Evolutionary conservation across 116 monocot genomes (phyloP).

Genomic region (Dioscorea cayenensis): DNA sequence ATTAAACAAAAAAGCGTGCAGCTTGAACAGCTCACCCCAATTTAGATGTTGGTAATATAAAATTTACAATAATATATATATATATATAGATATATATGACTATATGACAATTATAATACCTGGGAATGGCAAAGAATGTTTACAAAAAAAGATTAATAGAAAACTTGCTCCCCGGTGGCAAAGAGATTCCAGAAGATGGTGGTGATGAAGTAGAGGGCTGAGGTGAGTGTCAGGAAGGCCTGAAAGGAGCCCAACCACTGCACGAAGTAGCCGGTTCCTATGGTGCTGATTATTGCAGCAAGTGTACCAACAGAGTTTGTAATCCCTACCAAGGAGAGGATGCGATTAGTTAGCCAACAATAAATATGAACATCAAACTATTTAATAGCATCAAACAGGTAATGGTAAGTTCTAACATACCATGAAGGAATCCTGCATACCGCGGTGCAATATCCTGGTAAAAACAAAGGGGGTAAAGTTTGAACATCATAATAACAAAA

Average conservation of each 20-base stretch:
- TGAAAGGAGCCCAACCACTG: constrained; percentile 92
- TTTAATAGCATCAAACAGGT: neutral
- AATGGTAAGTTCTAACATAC: constrained; percentile 15
- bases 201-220: constrained; percentile 59
- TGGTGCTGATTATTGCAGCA: constrained; percentile 85
- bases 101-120: too few relatives aligned
- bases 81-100: too few relatives aligned
- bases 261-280: constrained; percentile 82
- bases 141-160: constrained; percentile 15
- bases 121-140: too few relatives aligned
- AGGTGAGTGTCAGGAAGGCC: constrained; percentile 80
- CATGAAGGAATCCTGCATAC: constrained; percentile 80
- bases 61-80: too few relatives aligned
- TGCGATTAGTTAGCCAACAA: neutral
- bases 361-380: neutral
- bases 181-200: constrained; percentile 66
- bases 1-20: too few relatives aligned
- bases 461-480: constrained; percentile 4
- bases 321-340: constrained; percentile 32
- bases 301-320: constrained; percentile 69
- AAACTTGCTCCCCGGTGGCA: constrained; percentile 80
- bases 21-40: too few relatives aligned
- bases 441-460: constrained; percentile 83
- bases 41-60: too few relatives aligned
- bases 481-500: neutral